phyloP scores from a whole-genome alignment of 306 rosid species.

The Delonix regia region DNA sequence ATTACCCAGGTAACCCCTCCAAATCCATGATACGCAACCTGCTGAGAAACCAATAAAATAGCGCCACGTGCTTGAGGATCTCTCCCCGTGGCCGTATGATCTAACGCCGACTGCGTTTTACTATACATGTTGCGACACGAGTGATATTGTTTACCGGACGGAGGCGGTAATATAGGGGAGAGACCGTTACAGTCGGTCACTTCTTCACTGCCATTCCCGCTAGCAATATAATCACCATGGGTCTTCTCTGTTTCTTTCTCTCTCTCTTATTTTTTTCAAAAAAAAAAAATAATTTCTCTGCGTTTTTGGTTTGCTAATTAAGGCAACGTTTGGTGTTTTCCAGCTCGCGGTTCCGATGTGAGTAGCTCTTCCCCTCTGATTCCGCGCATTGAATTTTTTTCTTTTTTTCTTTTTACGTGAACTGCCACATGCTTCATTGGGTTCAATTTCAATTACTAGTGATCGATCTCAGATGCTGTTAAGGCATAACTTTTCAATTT shows the following conservation, averaged over 20 bases:
- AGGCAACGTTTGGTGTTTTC: conserved; percentile 33
- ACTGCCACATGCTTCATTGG: background rate
- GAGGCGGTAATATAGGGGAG: background rate
- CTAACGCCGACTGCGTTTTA: conserved; percentile 17
- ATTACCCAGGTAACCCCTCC: background rate
- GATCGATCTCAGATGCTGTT: conserved; percentile 45
- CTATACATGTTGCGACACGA: background rate
- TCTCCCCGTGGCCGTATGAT: background rate
- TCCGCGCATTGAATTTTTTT: background rate
- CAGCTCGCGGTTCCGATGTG: conserved; percentile 55
- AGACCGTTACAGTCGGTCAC: conserved; percentile 2
- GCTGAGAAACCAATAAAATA: background rate
- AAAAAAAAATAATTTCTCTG: background rate
- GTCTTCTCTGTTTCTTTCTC: background rate
- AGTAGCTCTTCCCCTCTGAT: conserved; percentile 33
- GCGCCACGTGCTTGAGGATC: background rate
- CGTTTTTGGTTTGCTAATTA: conserved; percentile 11
- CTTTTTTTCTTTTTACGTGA: no score
- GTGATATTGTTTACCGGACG: background rate
- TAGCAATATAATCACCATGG: conserved; percentile 9
- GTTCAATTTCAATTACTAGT: background rate
- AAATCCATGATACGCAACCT: background rate
- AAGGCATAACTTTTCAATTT: background rate
- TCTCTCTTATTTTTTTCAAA: background rate
- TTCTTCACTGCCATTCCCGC: conserved; percentile 1